Base-by-base conservation (phyloP, 2,329 filamentous ascomycete genomes). In the Scleromitrula shiraiana region DNA sequence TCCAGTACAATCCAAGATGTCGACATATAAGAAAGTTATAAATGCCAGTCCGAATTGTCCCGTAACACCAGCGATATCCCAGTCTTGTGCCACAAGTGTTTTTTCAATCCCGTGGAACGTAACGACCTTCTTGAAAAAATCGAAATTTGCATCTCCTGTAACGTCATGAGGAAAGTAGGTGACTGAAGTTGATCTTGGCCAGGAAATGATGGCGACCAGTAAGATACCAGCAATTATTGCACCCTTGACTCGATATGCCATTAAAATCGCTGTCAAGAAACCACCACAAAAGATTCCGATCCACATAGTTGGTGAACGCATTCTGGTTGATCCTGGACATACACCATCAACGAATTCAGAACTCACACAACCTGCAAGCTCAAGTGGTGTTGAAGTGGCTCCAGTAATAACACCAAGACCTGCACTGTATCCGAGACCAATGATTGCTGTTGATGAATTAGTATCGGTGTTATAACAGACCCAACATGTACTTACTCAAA, bases 81-180 rank as follows among this genome's bases (percentile, higher is more conserved):
- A 95, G 46, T 88, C 70, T 61, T 88, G 85, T 2, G 82, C 87
- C 30, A 73, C 76, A n/a, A 94, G 73, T 4, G 78, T 82, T 41
- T 77, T 74, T 52, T 75, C 63, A 62, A 94, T 94, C 7, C 79
- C 76, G 62, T 90, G 87, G 72, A 95, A 93, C 19, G 82, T 81
- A 35, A 91, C 88, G 2, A 94, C 86, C 63, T 88, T 77, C 66
- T 86, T 88, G 78, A 95, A 95, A 68, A 94, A 95, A 59, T 90
- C 73, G 65, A 93, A 95, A 36, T 71, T 71, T 59, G 75, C 74
- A 64, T 90, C 72, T 35, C 88, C 88, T 2, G 82, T 64, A 0
- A 72, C 56, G 0, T 78, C 85, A 59, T 90, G 74, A 0, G 88
- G 87, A 68, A 94, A 94, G 65, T 85, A 88, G 6, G 88, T 91